A percentile compares a stretch with the other conserved stretches of the same genome.
These are phyloP conservation scores for Nicotiana benthamiana DNA, from an alignment of 257 asterid species.

Conservation along the genomic window DNA sequence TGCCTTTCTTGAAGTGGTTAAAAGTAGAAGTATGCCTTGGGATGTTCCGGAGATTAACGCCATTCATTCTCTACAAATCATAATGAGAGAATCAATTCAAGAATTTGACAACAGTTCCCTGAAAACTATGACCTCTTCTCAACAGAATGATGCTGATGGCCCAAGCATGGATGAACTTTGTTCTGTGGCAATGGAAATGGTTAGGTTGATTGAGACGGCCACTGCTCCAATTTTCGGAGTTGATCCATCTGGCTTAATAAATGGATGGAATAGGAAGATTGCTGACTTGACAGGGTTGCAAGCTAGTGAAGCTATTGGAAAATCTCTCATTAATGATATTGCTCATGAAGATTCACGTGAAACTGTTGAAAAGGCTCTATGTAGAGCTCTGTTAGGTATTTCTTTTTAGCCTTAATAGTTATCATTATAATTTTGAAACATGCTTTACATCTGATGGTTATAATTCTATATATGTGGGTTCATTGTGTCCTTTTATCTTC, in stretches of 20 bases:
- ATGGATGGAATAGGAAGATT: slow-evolving; percentile 67
- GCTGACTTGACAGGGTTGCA: slow-evolving; percentile 50
- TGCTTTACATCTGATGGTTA: not conserved
- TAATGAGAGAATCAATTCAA: slow-evolving; percentile 41
- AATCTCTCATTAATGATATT: slow-evolving; percentile 31
- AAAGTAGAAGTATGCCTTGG: slow-evolving; percentile 48
- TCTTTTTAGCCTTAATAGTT: not conserved
- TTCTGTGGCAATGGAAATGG: slow-evolving; percentile 44
- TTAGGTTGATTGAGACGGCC: slow-evolving; percentile 52
- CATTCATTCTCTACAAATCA: slow-evolving; percentile 56
- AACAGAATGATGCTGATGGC: slow-evolving; percentile 8
- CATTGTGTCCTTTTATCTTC: not conserved
- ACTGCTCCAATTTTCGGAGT: slow-evolving; percentile 61
- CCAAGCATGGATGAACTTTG: slow-evolving; percentile 29
- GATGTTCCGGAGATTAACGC: slow-evolving; percentile 52
- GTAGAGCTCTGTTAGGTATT: slow-evolving; percentile 50
- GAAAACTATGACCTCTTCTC: slow-evolving; percentile 11
- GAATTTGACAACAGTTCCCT: slow-evolving; percentile 20
- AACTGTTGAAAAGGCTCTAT: slow-evolving; percentile 29
- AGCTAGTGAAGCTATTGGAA: slow-evolving; percentile 46
- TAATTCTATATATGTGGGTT: not conserved
- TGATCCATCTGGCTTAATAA: slow-evolving; percentile 40
- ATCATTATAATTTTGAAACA: not conserved
- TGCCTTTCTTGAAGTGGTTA: slow-evolving; percentile 52
- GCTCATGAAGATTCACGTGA: slow-evolving; percentile 44